Evolutionary conservation across 805 yeast genomes (phyloP), one percentile per base, ranked within the genome.

Genomic region (Ogataea neopini): DNA sequence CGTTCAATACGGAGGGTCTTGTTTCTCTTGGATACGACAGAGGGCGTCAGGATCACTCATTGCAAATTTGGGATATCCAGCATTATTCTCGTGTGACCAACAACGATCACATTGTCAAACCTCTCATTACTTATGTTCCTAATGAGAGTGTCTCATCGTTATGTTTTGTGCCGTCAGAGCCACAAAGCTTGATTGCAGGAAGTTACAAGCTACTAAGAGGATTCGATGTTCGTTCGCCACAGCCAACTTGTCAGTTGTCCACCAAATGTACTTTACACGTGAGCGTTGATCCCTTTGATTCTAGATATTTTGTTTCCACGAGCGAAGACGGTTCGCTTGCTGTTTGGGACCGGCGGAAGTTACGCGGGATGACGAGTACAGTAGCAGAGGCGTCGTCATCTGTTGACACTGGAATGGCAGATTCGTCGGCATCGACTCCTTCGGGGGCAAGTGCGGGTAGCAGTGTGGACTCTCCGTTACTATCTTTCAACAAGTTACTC

Each of bases 301-400:
- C 75, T 10, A 76, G 79, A 64, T 74, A 79, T 51, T 88, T 91
- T 63, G 80, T 88, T 14, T 83, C 95, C 0, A 79, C 79, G 52
- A 80, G 88, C 43, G 96, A 90, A 56, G 92, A 87, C 59, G 96
- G 96, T 1, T 79, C 94, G 0, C 68, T 90, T 42, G 84, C 92
- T 0, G 73, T 91, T 6, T 91, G 91, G 88, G 96, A 87, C 62
- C 74, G 88, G 52, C 71, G 96, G 53, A 83, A 77, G 53, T 62
- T 87, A 39, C 64, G 56, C 2, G 57, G 20, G 6, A 23, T 25
- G 20, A 3, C 22, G 3, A 5, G 23, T 6, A 6, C 22, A 8
- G 33, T 13, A 14, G 42, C 32, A 17, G 34, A 30, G n/a, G 34
- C 34, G 15, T 30, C 34, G 9, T 35, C 58, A 5, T 51, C 57